phyloP scores from a whole-genome alignment of 768 basidiomycete species.

The Mycena belliarum region DNA sequence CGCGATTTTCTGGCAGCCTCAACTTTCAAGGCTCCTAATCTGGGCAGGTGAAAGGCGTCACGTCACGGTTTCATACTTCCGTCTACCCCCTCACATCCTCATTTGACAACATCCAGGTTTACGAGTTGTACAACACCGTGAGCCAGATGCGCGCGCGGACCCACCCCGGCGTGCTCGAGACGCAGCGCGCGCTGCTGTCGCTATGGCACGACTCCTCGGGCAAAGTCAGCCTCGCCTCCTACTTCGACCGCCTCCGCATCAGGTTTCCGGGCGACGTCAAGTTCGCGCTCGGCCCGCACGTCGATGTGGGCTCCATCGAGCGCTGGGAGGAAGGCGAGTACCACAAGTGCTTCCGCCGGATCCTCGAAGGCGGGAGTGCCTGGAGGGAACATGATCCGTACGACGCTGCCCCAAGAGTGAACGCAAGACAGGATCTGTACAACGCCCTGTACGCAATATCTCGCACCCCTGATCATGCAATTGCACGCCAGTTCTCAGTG shows the following conservation, averaged over 20 bases:
- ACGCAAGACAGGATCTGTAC: constrained; percentile 64
- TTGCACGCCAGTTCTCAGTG: constrained; percentile 33
- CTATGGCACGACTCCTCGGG: constrained; percentile 56
- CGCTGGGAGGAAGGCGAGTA: constrained; percentile 55
- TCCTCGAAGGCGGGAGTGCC: constrained; percentile 42
- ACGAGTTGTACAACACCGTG: constrained; percentile 70
- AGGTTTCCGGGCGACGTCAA: constrained; percentile 68
- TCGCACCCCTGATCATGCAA: neutral
- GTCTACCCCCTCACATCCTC: no score
- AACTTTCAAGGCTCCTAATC: neutral
- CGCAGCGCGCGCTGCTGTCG: constrained; percentile 57
- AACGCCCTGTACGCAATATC: constrained; percentile 47
- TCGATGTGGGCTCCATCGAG: constrained; percentile 54
- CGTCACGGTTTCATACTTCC: constrained; percentile 62
- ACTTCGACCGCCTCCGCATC: constrained; percentile 76
- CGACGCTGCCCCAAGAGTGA: constrained; percentile 46
- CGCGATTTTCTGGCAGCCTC: no score
- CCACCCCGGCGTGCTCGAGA: constrained; percentile 56
- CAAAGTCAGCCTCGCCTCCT: constrained; percentile 57
- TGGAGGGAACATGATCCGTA: constrained; percentile 57
- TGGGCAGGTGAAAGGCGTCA: neutral
- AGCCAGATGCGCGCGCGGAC: constrained; percentile 66
- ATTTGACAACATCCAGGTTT: constrained; percentile 72
- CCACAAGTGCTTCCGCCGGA: constrained; percentile 40
- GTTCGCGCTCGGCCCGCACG: constrained; percentile 68